Conservation (phyloP, 2,329 filamentous ascomycete genomes). For the Nectriaceae sp. region DNA sequence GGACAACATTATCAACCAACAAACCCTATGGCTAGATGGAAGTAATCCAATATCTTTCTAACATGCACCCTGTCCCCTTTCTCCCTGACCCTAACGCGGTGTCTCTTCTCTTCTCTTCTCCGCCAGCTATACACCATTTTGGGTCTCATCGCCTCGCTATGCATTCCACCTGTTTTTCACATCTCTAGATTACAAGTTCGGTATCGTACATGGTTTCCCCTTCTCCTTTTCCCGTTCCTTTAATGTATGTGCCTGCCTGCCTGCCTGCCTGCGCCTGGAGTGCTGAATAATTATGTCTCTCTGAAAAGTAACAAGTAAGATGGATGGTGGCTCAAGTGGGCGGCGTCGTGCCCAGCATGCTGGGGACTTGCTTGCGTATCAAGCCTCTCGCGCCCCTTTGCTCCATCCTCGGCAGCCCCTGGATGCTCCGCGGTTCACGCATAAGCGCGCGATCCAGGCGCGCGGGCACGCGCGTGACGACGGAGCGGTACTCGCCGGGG, state of each 20-base stretch:
- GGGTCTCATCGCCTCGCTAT: conserved; percentile 1
- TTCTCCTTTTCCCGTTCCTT: background rate
- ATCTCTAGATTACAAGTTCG: conserved; percentile 28
- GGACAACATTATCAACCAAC: conserved; percentile 18
- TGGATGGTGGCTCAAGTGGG: conserved; percentile 31
- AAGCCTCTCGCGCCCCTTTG: conserved; percentile 52
- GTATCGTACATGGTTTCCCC: conserved; percentile 25
- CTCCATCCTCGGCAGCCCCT: conserved; percentile 74
- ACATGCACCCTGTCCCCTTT: too few species aligned
- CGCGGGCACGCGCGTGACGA: conserved; percentile 70
- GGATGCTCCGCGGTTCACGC: conserved; percentile 88
- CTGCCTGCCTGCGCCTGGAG: too few species aligned
- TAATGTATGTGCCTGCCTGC: background rate
- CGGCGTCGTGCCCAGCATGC: conserved; percentile 47
- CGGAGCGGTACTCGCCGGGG: conserved; percentile 61
- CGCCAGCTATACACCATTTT: conserved; percentile 14
- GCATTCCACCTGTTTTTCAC: conserved; percentile 9
- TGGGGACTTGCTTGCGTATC: conserved; percentile 57
- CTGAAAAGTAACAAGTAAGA: background rate
- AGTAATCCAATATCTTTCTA: conserved; percentile 25
- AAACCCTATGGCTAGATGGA: conserved; percentile 13
- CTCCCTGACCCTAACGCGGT: too few species aligned
- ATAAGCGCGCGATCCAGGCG: conserved; percentile 85
- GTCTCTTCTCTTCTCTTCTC: too few species aligned
- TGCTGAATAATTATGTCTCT: background rate